These are phyloP conservation scores for Colletotrichum kahawae DNA, from an alignment of 2,329 filamentous ascomycete species.

Conservation along the genomic window DNA sequence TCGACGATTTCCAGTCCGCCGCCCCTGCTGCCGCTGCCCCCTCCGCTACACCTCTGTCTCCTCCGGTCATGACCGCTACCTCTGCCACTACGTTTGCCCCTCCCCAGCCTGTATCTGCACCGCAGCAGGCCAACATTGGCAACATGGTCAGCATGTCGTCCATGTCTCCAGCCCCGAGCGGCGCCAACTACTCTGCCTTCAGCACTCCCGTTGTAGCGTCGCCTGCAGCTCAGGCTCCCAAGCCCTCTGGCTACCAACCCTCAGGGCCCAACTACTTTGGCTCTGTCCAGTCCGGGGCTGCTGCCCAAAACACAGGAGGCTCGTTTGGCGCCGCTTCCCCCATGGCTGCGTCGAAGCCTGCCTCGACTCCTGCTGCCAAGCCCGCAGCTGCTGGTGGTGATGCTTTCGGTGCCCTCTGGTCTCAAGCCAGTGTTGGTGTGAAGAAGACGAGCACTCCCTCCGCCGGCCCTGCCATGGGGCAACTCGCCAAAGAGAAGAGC, in stretches of 20 bases:
- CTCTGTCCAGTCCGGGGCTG: slow-evolving; percentile 65
- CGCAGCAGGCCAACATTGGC: slow-evolving; percentile 79
- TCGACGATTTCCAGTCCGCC: slow-evolving; percentile 97
- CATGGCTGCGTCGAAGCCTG: slow-evolving; percentile 53
- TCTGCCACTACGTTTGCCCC: slow-evolving; percentile 74
- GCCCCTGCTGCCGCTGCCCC: slow-evolving; percentile 55
- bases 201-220: slow-evolving; percentile 48
- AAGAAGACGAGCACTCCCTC: slow-evolving; percentile 72
- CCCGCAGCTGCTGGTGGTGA: slow-evolving; percentile 71
- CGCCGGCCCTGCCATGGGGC: slow-evolving; percentile 81
- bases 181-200: slow-evolving; percentile 70
- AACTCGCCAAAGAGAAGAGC: slow-evolving; percentile 98
- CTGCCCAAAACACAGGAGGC: slow-evolving; percentile 25
- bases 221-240: slow-evolving; percentile 51
- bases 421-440: slow-evolving; percentile 72
- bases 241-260: slow-evolving; percentile 73
- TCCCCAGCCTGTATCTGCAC: slow-evolving; percentile 84
- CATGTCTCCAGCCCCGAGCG: slow-evolving; percentile 72
- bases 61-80: slow-evolving; percentile 55
- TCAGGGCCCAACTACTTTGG: slow-evolving; percentile 94
- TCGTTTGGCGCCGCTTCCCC: slow-evolving; percentile 25
- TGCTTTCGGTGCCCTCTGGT: slow-evolving; percentile 89
- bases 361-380: slow-evolving; percentile 52
- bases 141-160: slow-evolving; percentile 82
- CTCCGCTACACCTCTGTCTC: slow-evolving; percentile 50